These are phyloP conservation scores for Angomonas desouzai DNA, from an alignment of 208 protist genomes.

Conservation along the genomic window DNA sequence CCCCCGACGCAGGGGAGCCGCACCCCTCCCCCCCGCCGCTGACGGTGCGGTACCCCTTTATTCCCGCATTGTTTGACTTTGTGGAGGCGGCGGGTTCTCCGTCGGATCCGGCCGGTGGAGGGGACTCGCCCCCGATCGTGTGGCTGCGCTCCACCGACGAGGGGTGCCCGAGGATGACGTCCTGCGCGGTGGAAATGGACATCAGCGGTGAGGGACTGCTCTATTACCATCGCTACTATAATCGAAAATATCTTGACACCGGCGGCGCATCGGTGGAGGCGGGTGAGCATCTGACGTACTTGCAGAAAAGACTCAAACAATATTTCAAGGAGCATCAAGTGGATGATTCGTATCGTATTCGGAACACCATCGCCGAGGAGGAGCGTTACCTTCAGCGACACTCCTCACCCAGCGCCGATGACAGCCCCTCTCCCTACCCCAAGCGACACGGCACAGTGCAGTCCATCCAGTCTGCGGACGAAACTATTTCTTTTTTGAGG, in stretches of 20 bases:
- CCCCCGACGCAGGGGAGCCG: background rate
- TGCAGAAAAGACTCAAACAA: background rate
- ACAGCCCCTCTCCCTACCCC: too few relatives aligned
- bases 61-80: background rate
- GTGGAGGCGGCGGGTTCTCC: background rate
- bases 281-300: background rate
- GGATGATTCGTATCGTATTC: background rate
- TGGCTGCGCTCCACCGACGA: conserved; percentile 6
- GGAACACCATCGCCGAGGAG: conserved; percentile 2
- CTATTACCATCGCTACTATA: background rate
- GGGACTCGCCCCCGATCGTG: background rate
- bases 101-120: too few relatives aligned
- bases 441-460: background rate
- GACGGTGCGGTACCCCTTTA: background rate
- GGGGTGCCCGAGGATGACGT: conserved; percentile 32
- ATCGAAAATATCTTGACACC: background rate
- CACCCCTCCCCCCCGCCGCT: conserved; percentile 19
- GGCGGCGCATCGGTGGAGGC: background rate
- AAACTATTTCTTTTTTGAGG: background rate
- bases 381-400: too few relatives aligned
- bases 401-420: too few relatives aligned
- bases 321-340: conserved; percentile 1
- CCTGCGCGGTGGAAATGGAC: conserved; percentile 60
- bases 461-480: background rate
- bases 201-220: conserved; percentile 21